Conservation (phyloP, 2,329 filamentous ascomycete genomes). For the Clonostachys solani region DNA sequence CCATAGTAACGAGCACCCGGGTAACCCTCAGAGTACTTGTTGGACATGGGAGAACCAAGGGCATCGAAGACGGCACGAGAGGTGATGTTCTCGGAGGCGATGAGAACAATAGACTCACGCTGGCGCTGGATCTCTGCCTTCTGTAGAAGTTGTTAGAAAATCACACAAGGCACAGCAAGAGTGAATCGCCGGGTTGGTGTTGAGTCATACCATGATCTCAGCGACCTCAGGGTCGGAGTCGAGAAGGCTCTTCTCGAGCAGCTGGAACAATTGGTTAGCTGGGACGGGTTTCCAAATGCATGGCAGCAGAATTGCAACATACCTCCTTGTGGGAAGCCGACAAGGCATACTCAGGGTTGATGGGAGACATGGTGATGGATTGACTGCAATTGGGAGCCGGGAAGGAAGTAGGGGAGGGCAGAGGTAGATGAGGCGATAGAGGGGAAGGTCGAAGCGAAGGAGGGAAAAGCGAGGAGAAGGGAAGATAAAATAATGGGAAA, state of each 20-base stretch:
- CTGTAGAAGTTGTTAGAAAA: constrained; percentile 39
- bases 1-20: constrained; percentile 98
- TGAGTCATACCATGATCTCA: constrained; percentile 79
- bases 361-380: constrained; percentile 29
- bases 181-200: neutral
- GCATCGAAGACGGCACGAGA: constrained; percentile 98
- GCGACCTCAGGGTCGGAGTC: constrained; percentile 93
- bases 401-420: neutral
- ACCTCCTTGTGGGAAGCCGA: constrained; percentile 51
- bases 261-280: constrained; percentile 41
- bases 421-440: neutral
- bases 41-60: constrained; percentile 89
- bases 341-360: constrained; percentile 44
- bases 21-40: constrained; percentile 99
- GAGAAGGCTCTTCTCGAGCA: constrained; percentile 93
- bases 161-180: neutral
- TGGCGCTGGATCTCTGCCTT: constrained; percentile 94
- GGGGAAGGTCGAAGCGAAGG: no score
- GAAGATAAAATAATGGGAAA: constrained; percentile 4
- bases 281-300: no score
- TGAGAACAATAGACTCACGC: constrained; percentile 97
- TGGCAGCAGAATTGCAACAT: constrained; percentile 10
- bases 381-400: neutral
- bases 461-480: constrained; percentile 1
- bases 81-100: constrained; percentile 98